These are phyloP conservation scores for Suillus spraguei DNA, from an alignment of 768 basidiomycete genomes.

Conservation along the genomic window DNA sequence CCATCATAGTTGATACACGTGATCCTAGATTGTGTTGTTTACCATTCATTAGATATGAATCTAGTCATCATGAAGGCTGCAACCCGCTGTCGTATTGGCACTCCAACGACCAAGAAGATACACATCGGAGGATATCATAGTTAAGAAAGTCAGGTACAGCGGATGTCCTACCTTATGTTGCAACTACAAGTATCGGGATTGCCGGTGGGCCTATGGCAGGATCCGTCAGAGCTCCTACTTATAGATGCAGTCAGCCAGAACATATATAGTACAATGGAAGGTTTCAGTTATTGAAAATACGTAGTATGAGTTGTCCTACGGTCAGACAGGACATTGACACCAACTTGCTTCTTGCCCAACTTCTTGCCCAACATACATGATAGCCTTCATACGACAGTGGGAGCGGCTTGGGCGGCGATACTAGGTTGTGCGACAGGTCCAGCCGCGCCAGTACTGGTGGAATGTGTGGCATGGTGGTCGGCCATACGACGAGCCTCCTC, in stretches of 20 bases:
- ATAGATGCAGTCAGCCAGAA: not conserved
- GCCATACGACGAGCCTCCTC: slow-evolving; percentile 89
- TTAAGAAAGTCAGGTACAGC: not conserved
- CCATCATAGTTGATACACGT: not conserved
- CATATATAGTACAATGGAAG: not conserved
- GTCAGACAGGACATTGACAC: not conserved
- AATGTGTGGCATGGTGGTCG: slow-evolving; percentile 30
- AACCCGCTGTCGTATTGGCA: not conserved
- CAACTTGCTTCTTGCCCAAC: not conserved
- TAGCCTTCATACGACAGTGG: slow-evolving; percentile 2
- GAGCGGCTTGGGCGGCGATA: slow-evolving; percentile 13
- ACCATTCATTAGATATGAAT: not conserved
- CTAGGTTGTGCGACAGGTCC: slow-evolving; percentile 17
- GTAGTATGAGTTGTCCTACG: not conserved
- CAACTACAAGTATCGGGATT: not conserved
- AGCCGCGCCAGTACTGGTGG: not conserved
- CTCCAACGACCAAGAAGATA: not conserved
- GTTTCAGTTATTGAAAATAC: slow-evolving; percentile 6
- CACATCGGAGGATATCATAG: not conserved
- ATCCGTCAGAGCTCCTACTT: not conserved
- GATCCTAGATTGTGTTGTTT: not conserved
- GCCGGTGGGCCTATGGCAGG: not conserved
- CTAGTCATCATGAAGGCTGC: not conserved
- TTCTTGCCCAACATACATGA: not conserved
- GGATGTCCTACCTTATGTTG: not conserved